Percentiles rank a stretch among this genome's conserved stretches.
phyloP scores from a whole-genome alignment of 202 grass and related monocot species.

The Hordeum pubiflorum region DNA sequence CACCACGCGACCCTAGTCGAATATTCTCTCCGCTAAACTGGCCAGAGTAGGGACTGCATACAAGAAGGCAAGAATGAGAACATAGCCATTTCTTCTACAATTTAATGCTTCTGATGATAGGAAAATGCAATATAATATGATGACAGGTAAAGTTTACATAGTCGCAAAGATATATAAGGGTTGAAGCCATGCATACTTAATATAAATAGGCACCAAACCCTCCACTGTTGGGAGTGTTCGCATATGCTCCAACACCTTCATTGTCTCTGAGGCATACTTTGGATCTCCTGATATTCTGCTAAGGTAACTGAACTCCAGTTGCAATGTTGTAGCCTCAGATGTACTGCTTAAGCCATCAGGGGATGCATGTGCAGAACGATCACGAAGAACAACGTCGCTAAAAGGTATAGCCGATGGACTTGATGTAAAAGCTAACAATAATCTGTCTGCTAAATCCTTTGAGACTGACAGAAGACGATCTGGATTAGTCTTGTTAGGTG shows the following conservation, averaged over 20 bases:
- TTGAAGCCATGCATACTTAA: slow-evolving; percentile 50
- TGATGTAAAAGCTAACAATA: slow-evolving; percentile 77
- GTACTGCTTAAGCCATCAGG: slow-evolving; percentile 94
- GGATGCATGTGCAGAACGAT: slow-evolving; percentile 66
- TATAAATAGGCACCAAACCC: slow-evolving; percentile 92
- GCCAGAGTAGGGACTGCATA: slow-evolving; percentile 73
- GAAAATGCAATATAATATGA: slow-evolving; percentile 17
- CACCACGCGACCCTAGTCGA: slow-evolving; percentile 88
- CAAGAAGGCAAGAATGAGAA: slow-evolving; percentile 25
- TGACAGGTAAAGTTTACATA: background rate
- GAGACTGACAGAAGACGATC: slow-evolving; percentile 67
- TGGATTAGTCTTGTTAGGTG: slow-evolving; percentile 44
- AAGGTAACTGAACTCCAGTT: slow-evolving; percentile 94
- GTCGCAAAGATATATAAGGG: background rate
- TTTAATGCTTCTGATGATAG: slow-evolving; percentile 13
- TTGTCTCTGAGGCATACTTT: slow-evolving; percentile 72
- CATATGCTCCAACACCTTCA: slow-evolving; percentile 93
- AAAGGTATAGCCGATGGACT: slow-evolving; percentile 92
- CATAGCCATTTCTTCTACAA: slow-evolving; percentile 11
- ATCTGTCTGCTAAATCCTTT: slow-evolving; percentile 74
- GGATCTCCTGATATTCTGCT: slow-evolving; percentile 83
- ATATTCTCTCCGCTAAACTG: slow-evolving; percentile 95
- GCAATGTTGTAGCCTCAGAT: slow-evolving; percentile 81
- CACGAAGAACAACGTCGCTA: slow-evolving; percentile 83
- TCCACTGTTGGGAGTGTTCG: slow-evolving; percentile 78